Conservation (phyloP, 2,329 filamentous ascomycete genomes). For the Monosporascus sp. region DNA sequence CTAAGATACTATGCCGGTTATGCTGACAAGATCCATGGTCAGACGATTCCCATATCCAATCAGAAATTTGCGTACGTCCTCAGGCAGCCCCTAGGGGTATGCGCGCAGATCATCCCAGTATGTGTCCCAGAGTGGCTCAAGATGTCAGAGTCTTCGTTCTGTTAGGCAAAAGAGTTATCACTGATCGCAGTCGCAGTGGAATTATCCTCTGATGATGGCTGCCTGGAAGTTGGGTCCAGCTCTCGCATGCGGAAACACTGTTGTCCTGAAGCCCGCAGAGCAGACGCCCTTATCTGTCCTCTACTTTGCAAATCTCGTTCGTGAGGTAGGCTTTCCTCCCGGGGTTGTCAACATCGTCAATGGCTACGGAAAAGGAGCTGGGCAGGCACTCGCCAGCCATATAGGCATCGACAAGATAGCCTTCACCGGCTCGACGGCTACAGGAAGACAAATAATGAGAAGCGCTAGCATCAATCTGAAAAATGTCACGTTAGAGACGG, state of each 20-base stretch:
- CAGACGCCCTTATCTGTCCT: slow-evolving; percentile 62
- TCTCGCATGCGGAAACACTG: slow-evolving; percentile 57
- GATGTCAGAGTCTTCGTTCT: too few species aligned
- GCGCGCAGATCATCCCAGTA: slow-evolving; percentile 73
- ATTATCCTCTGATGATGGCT: slow-evolving; percentile 53
- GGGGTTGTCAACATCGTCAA: slow-evolving; percentile 75
- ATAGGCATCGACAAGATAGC: slow-evolving; percentile 69
- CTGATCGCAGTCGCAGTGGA: slow-evolving; percentile 24
- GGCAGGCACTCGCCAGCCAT: slow-evolving; percentile 63
- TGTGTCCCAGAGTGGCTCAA: slow-evolving; percentile 51
- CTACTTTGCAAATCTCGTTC: slow-evolving; percentile 61
- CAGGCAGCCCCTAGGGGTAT: slow-evolving; percentile 72
- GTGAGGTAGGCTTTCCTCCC: slow-evolving; percentile 70
- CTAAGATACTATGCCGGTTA: slow-evolving; percentile 73
- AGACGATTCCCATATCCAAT: slow-evolving; percentile 65
- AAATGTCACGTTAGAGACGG: slow-evolving; percentile 62
- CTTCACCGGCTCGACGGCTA: slow-evolving; percentile 71
- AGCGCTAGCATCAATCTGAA: slow-evolving; percentile 61
- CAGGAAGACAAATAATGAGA: slow-evolving; percentile 72
- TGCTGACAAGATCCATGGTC: slow-evolving; percentile 73
- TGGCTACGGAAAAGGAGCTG: slow-evolving; percentile 63
- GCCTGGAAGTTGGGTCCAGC: slow-evolving; percentile 75
- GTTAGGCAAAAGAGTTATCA: neutral
- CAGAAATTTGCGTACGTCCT: slow-evolving; percentile 72
- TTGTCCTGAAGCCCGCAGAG: slow-evolving; percentile 62